Base-by-base conservation (phyloP, 805 yeast species). In the Yarrowia sp. region DNA sequence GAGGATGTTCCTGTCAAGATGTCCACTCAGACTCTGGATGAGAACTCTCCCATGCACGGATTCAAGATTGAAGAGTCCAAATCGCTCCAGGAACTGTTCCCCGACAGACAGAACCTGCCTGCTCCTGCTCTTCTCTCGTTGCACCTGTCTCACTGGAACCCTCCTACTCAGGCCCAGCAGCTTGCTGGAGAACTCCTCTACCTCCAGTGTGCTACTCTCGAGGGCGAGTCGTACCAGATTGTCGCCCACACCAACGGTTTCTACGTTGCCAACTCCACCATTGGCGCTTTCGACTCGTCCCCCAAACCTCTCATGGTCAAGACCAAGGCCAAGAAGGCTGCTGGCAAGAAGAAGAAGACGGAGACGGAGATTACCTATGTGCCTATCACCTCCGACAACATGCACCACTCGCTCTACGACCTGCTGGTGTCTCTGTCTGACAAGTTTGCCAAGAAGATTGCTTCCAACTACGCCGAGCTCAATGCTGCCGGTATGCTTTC, bases 241-340 rank as follows among this genome's bases (percentile, higher is more conserved):
- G 91, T 97, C 8, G 86, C 93, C 66, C 85, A 87, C 65, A 82
- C 85, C 50, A 76, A 87, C 47, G 99, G 99, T 0, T 93, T 90
- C 75, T 90, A 78, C 71, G 86, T 91, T 55, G 89, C 88, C 77
- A 86, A 81, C 71, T 86, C 88, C 35, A 82, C 96, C 9, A 80
- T 81, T 36, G 79, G 83, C 41, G 83, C 79, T 71, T 92, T 92
- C 75, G 93, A 91, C 72, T 89, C 95, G 28, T 76, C 84, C 4
- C 72, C 82, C 41, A 81, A 74, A 51, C 68, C 76, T 64, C 61
- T 65, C 36, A 33, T 33, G 51, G 64, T 58, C 51, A 44, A 58
- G 64, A 36, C 50, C 32, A 58, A 58, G 64, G 38, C 45, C 47
- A 55, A 55, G 61, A 50, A 66, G 33, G 39, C 32, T 38, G 32